These are phyloP conservation scores for Diaporthe sp. DNA, from an alignment of 2,329 filamentous ascomycete species.

Conservation along the genomic window DNA sequence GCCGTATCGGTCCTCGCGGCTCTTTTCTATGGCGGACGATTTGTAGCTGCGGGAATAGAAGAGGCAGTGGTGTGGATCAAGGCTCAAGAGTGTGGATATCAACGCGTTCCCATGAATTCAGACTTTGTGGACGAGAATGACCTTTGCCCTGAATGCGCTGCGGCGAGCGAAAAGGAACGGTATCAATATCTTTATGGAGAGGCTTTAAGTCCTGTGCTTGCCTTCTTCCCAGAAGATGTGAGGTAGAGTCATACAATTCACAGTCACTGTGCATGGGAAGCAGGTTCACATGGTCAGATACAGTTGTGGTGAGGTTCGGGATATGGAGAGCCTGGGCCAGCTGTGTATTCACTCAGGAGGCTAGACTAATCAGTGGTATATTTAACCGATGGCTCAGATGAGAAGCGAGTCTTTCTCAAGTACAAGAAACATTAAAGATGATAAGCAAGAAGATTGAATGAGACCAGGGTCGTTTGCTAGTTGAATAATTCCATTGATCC, in stretches of 20 bases:
- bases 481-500: not conserved
- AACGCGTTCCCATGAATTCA: not conserved
- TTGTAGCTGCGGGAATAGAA: not conserved
- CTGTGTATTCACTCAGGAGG: no score
- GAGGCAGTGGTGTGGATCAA: not conserved
- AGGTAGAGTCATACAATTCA: not conserved
- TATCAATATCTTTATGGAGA: not conserved
- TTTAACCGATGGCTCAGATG: not conserved
- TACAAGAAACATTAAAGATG: not conserved
- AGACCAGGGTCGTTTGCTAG: not conserved
- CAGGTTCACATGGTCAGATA: not conserved
- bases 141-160: not conserved
- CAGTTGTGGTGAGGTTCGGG: no score
- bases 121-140: not conserved
- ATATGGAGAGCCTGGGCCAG: not conserved
- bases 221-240: not conserved
- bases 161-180: not conserved
- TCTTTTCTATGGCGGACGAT: not conserved
- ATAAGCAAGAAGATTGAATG: not conserved
- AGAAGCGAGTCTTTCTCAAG: not conserved
- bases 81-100: not conserved
- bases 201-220: conserved; percentile 5
- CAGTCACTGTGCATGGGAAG: not conserved
- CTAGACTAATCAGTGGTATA: not conserved
- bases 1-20: not conserved